Conservation (phyloP, 1,284 basidiomycete genomes). For the Kalmanozyma brasiliensis region DNA sequence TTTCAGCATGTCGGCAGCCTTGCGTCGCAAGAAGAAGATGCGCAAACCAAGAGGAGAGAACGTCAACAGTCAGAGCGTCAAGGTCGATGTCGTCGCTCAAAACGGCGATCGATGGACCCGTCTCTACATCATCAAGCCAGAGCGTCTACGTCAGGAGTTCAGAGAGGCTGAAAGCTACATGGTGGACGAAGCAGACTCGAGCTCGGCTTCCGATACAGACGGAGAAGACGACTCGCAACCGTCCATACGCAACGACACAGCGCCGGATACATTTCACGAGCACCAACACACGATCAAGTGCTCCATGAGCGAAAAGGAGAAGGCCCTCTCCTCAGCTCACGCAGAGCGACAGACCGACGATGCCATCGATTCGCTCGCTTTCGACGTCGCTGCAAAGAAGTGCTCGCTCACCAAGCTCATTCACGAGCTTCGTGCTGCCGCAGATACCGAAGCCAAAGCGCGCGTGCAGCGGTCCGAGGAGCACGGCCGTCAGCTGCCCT, state of each 20-base stretch:
- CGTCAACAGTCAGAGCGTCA: slow-evolving; percentile 38
- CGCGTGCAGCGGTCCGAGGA: slow-evolving; percentile 28
- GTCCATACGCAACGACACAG: slow-evolving; percentile 3
- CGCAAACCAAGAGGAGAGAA: slow-evolving; percentile 12
- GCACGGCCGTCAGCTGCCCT: slow-evolving; percentile 12
- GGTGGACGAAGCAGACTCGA: slow-evolving; percentile 22
- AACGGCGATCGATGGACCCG: slow-evolving; percentile 51
- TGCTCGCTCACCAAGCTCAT: slow-evolving; percentile 45
- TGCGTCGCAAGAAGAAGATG: slow-evolving; percentile 27
- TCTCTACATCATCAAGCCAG: slow-evolving; percentile 46
- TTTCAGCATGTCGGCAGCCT: slow-evolving; percentile 23
- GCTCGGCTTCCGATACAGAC: slow-evolving; percentile 25
- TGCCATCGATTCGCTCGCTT: slow-evolving; percentile 13
- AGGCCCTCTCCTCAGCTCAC: not conserved
- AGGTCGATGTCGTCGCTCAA: slow-evolving; percentile 52
- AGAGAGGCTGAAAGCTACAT: slow-evolving; percentile 57
- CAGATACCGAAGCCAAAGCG: slow-evolving; percentile 24
- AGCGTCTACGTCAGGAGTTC: slow-evolving; percentile 50
- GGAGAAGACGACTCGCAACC: slow-evolving; percentile 3
- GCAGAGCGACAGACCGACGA: no score
- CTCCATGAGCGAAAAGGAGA: not conserved
- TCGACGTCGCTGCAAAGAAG: slow-evolving; percentile 41
- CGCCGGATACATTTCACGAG: slow-evolving; percentile 15
- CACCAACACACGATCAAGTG: slow-evolving; percentile 18
- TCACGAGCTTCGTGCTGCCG: slow-evolving; percentile 38